Percentiles rank a stretch among this genome's conserved stretches.
Conservation (phyloP, 805 yeast species). For the Lipomyces yamanashiensis region DNA sequence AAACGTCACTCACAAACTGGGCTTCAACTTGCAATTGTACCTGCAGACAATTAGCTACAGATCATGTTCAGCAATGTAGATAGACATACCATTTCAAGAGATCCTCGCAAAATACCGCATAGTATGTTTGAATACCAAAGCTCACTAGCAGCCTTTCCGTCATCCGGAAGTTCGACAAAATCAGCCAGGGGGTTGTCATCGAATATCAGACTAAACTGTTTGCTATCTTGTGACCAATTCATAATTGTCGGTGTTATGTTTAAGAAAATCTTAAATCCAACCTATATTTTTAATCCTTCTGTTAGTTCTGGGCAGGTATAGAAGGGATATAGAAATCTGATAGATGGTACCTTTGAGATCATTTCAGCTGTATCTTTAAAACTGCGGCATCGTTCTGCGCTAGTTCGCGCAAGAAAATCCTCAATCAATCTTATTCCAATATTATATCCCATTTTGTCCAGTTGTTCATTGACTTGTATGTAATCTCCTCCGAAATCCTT, state of each 20-base stretch:
- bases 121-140: slow-evolving; percentile 92
- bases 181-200: slow-evolving; percentile 91
- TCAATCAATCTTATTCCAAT: slow-evolving; percentile 91
- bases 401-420: slow-evolving; percentile 87
- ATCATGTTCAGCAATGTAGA: background rate
- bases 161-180: slow-evolving; percentile 91
- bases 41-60: slow-evolving; percentile 27
- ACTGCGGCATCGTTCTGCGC: slow-evolving; percentile 77
- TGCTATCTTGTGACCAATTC: slow-evolving; percentile 77
- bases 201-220: slow-evolving; percentile 71
- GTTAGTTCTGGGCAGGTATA: background rate
- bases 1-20: slow-evolving; percentile 73
- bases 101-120: slow-evolving; percentile 89
- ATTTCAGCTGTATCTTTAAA: slow-evolving; percentile 88
- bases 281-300: slow-evolving; percentile 35
- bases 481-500: slow-evolving; percentile 80
- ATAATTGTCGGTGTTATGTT: slow-evolving; percentile 77
- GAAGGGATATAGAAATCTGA: background rate
- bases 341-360: slow-evolving; percentile 60
- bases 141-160: slow-evolving; percentile 66
- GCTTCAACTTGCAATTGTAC: slow-evolving; percentile 92
- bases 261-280: slow-evolving; percentile 88
- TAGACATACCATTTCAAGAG: slow-evolving; percentile 72
- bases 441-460: slow-evolving; percentile 93
- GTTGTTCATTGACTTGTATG: slow-evolving; percentile 74